Conservation (phyloP, 352 stramenopile species). For the Globisporangium cylindrosporum region DNA sequence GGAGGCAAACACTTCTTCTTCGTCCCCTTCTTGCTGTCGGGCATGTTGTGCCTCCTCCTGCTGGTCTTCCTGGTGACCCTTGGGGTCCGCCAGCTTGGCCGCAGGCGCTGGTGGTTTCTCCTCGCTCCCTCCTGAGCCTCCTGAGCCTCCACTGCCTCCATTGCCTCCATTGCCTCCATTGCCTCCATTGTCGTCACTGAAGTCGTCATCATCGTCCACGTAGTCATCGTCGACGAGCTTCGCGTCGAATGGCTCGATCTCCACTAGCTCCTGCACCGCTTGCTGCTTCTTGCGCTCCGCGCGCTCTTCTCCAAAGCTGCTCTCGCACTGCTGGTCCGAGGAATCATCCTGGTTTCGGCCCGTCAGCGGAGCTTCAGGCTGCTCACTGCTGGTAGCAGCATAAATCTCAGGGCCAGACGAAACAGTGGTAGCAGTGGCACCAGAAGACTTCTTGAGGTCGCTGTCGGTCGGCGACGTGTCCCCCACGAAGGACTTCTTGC, state of each 20-base stretch:
- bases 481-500: slow-evolving; percentile 29
- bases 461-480: slow-evolving; percentile 31
- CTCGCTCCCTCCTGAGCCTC: not conserved
- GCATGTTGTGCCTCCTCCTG: slow-evolving; percentile 16
- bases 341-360: not conserved
- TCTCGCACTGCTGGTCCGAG: not conserved
- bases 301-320: not conserved
- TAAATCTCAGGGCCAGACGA: not conserved
- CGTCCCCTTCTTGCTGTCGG: slow-evolving; percentile 7
- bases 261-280: not conserved
- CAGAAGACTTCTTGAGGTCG: slow-evolving; percentile 20
- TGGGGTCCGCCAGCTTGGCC: slow-evolving; percentile 11
- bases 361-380: slow-evolving; percentile 16
- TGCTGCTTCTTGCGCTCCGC: not conserved
- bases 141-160: too few species aligned
- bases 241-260: slow-evolving; percentile 19
- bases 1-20: slow-evolving; percentile 19
- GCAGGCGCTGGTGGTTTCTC: not conserved
- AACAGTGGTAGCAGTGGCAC: too few species aligned
- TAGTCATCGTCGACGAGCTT: slow-evolving; percentile 22
- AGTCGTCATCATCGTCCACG: slow-evolving; percentile 12
- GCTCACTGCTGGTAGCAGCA: slow-evolving; percentile 7
- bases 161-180: not conserved
- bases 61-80: slow-evolving; percentile 19
- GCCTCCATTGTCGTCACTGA: slow-evolving; percentile 7